Conservation (phyloP, 2,329 filamentous ascomycete genomes). For the Pseudogymnoascus sp. region DNA sequence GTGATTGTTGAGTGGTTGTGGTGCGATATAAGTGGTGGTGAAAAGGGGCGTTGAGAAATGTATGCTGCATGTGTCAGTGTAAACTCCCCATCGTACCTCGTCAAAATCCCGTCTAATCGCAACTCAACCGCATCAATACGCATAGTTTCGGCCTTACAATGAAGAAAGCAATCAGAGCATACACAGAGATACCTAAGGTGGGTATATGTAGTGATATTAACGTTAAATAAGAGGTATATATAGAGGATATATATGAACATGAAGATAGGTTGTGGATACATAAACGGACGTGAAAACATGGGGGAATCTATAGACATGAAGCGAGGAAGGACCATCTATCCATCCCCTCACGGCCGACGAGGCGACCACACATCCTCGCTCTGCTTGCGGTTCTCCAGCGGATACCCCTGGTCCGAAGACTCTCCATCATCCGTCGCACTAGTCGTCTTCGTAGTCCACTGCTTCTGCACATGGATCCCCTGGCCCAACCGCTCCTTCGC, state of each 20-base stretch:
- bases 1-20: too few species aligned
- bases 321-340: background rate
- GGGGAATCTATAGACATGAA: slow-evolving; percentile 1
- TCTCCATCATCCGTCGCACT: background rate
- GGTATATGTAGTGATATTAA: background rate
- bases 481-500: background rate
- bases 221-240: background rate
- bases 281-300: background rate
- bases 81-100: too few species aligned
- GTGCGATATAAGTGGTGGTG: too few species aligned
- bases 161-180: too few species aligned
- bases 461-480: background rate
- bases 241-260: background rate
- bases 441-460: background rate
- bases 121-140: too few species aligned
- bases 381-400: background rate
- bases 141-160: too few species aligned
- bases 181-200: background rate
- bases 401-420: background rate
- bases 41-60: too few species aligned
- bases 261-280: background rate
- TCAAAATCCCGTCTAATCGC: too few species aligned
- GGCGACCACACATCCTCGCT: background rate
- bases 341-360: background rate
- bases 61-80: too few species aligned